Conservation (phyloP, 345 rosid genomes). For the Clausena lansium region DNA sequence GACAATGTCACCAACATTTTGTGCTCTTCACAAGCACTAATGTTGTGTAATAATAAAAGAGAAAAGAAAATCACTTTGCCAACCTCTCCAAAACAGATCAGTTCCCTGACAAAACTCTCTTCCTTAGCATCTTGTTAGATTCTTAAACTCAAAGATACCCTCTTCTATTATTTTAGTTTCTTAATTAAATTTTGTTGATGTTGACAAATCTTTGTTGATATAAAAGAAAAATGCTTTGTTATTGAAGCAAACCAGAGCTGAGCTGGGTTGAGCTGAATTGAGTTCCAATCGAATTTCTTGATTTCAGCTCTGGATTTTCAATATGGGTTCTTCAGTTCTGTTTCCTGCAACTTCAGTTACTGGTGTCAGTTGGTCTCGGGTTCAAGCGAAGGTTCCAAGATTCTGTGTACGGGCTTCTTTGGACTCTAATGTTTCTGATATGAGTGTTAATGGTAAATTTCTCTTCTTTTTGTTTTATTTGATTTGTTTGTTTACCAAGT, state of each 20-base stretch:
- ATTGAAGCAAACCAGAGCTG: neutral
- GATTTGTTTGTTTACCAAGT: slow-evolving; percentile 1
- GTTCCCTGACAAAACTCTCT: slow-evolving; percentile 16
- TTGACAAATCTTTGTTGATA: neutral
- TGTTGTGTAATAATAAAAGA: neutral
- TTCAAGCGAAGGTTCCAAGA: slow-evolving; percentile 38
- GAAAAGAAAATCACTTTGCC: neutral
- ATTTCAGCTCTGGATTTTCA: slow-evolving; percentile 5
- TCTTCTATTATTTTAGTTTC: neutral
- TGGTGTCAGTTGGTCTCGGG: slow-evolving; percentile 39
- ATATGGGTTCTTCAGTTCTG: slow-evolving; percentile 72
- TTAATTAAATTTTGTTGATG: neutral
- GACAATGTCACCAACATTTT: neutral
- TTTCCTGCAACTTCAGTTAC: slow-evolving; percentile 60
- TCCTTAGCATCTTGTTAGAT: slow-evolving; percentile 10
- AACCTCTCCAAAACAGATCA: neutral
- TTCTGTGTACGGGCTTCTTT: slow-evolving; percentile 54
- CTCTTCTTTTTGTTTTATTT: neutral
- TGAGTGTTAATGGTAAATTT: slow-evolving; percentile 81
- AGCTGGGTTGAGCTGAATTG: neutral
- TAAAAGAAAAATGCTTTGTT: neutral
- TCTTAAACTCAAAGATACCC: slow-evolving; percentile 3
- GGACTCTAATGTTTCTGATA: slow-evolving; percentile 87
- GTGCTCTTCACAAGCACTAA: neutral
- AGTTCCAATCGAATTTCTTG: neutral